Percentiles rank a stretch among this genome's conserved stretches.
Conservation (phyloP, 352 stramenopile genomes). For the Phytophthora fragariaefolia region DNA sequence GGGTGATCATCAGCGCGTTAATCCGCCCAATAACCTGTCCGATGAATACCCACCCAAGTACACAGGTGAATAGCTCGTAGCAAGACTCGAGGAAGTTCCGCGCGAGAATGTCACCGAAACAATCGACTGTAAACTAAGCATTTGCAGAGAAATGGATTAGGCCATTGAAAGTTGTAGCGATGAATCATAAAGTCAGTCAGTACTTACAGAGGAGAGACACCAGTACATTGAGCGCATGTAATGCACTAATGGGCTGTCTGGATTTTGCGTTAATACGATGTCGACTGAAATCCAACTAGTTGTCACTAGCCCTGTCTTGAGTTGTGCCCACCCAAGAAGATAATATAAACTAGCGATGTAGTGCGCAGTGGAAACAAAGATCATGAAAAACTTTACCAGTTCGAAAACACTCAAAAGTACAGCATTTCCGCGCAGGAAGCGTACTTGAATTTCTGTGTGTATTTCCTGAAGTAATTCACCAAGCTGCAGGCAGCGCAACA, state of each 20-base stretch:
- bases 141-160: neutral
- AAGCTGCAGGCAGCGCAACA: slow-evolving; percentile 57
- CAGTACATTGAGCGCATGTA: slow-evolving; percentile 86
- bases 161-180: neutral
- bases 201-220: slow-evolving; percentile 71
- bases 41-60: slow-evolving; percentile 81
- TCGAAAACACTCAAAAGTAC: slow-evolving; percentile 57
- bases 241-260: slow-evolving; percentile 53
- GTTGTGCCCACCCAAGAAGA: slow-evolving; percentile 47
- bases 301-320: slow-evolving; percentile 38
- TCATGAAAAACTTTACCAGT: slow-evolving; percentile 61
- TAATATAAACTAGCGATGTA: slow-evolving; percentile 63
- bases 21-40: slow-evolving; percentile 76
- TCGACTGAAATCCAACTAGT: slow-evolving; percentile 70
- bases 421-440: slow-evolving; percentile 51
- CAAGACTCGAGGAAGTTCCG: slow-evolving; percentile 68
- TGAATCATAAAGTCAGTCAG: neutral
- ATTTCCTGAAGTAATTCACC: slow-evolving; percentile 45
- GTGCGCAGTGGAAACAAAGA: slow-evolving; percentile 63
- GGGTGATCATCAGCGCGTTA: slow-evolving; percentile 70
- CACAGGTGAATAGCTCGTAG: slow-evolving; percentile 68
- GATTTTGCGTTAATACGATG: slow-evolving; percentile 57
- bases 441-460: slow-evolving; percentile 57
- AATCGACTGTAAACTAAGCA: slow-evolving; percentile 75
- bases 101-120: slow-evolving; percentile 74